Evolutionary conservation across 2,329 filamentous ascomycete species (phyloP).

Genomic region (Diplocarpon rosae): DNA sequence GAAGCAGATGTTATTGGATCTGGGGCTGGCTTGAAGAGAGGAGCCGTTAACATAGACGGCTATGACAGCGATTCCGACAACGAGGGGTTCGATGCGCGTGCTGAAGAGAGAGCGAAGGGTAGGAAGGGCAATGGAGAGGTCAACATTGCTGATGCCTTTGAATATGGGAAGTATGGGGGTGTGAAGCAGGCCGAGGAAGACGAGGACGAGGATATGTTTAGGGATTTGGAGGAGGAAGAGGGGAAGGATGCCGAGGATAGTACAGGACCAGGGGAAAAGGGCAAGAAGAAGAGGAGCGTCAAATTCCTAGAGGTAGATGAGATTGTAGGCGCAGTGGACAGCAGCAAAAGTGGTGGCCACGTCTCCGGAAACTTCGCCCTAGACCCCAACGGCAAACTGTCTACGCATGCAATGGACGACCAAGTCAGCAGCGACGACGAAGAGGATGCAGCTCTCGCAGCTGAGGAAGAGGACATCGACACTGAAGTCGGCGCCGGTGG

Average conservation of each 20-base stretch:
- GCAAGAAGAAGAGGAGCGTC: constrained; percentile 54
- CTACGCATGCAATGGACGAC: constrained; percentile 28
- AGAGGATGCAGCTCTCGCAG: constrained; percentile 63
- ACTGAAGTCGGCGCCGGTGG: constrained; percentile 84
- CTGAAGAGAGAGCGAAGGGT: constrained; percentile 43
- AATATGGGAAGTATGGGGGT: constrained; percentile 36
- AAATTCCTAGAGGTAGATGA: constrained; percentile 45
- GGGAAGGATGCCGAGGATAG: constrained; percentile 43
- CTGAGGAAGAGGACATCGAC: constrained; percentile 66
- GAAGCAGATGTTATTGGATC: constrained; percentile 87
- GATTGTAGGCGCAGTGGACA: constrained; percentile 70
- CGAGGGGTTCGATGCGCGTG: constrained; percentile 73
- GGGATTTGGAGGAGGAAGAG: constrained; percentile 49
- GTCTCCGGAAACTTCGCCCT: constrained; percentile 50
- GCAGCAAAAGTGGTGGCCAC: constrained; percentile 63
- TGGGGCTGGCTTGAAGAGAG: constrained; percentile 68
- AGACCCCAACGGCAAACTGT: constrained; percentile 38
- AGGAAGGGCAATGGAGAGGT: constrained; percentile 34
- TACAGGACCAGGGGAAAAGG: constrained; percentile 34
- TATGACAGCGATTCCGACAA: constrained; percentile 93
- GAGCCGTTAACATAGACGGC: constrained; percentile 90
- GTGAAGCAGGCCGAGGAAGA: constrained; percentile 35
- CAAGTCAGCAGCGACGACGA: constrained; percentile 48
- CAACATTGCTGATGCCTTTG: constrained; percentile 40
- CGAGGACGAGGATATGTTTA: constrained; percentile 80